Evolutionary conservation across 306 rosid species (phyloP), one percentile per base, ranked within the genome.

Genomic region (Ormosia semicastrata): DNA sequence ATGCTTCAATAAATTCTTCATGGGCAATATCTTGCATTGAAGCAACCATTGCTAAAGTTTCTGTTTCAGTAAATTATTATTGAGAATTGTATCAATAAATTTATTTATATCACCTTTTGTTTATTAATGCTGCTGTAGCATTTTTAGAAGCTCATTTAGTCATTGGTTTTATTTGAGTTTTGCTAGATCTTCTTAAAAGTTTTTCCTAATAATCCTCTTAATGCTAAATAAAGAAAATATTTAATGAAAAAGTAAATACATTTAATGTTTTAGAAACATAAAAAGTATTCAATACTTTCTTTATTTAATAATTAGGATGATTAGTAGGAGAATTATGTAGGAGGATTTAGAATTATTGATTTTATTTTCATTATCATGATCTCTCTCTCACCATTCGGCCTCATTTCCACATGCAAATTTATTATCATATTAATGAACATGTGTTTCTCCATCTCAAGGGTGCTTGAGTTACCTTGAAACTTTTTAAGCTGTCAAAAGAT

Each of bases 331-430:
- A n/a, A n/a, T n/a, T n/a, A n/a, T n/a, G n/a, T n/a, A n/a, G n/a
- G n/a, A n/a, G n/a, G n/a, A n/a, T n/a, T n/a, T n/a, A n/a, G n/a
- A n/a, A n/a, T n/a, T n/a, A n/a, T n/a, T n/a, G n/a, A n/a, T n/a
- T n/a, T n/a, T n/a, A n/a, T n/a, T n/a, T n/a, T 44, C 77, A 69
- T 57, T 65, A 64, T 53, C 40, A 54, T 68, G 76, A 79, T 68
- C 37, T 36, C 57, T 17, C 33, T 66, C 57, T 34, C 41, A 29
- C 75, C 15, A 29, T 13, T 52, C 4, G 9, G 36, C 60, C 49
- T 29, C 56, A 14, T 58, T 66, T 30, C 41, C 13, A 29, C 63
- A 13, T 36, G 39, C 30, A 65, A 81, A 37, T 39, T 32, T 50
- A 32, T 49, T 8, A 14, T 59, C 54, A n/a, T 59, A 62, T 43